Evolutionary conservation across 1,284 basidiomycete species (phyloP).

Genomic region (Filobasidium uniguttulatum): DNA sequence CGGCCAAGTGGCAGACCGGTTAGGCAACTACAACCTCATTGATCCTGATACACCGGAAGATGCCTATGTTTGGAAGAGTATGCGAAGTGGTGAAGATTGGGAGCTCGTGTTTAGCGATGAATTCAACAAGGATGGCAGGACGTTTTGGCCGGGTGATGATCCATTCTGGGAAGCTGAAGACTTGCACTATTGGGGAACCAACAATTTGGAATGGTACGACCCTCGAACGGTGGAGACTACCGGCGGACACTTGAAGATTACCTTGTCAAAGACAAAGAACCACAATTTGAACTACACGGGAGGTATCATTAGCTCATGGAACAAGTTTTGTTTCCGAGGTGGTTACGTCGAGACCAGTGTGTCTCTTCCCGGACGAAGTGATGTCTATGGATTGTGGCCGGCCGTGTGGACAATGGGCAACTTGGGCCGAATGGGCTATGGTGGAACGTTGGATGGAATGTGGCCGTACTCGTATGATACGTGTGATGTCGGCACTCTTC

Average conservation of each 20-base stretch:
- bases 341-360: constrained; percentile 56
- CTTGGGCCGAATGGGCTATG: constrained; percentile 66
- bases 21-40: constrained; percentile 58
- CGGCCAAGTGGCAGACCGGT: constrained; percentile 47
- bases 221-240: constrained; percentile 66
- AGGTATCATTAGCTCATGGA: constrained; percentile 43
- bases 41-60: constrained; percentile 55
- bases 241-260: constrained; percentile 66
- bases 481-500: constrained; percentile 73
- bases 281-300: constrained; percentile 61
- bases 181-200: constrained; percentile 54
- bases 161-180: constrained; percentile 42
- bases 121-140: constrained; percentile 49
- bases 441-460: constrained; percentile 54
- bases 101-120: constrained; percentile 42
- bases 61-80: constrained; percentile 25
- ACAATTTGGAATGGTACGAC: constrained; percentile 45
- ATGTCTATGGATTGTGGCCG: constrained; percentile 55
- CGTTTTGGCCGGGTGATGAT: constrained; percentile 53
- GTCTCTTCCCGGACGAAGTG: constrained; percentile 64
- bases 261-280: constrained; percentile 49
- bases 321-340: constrained; percentile 86
- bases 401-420: constrained; percentile 87
- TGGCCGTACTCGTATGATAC: constrained; percentile 49
- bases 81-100: constrained; percentile 32